Evolutionary conservation across 78 protist genomes (phyloP).

Genomic region (Anaeramoeba flamelloides): DNA sequence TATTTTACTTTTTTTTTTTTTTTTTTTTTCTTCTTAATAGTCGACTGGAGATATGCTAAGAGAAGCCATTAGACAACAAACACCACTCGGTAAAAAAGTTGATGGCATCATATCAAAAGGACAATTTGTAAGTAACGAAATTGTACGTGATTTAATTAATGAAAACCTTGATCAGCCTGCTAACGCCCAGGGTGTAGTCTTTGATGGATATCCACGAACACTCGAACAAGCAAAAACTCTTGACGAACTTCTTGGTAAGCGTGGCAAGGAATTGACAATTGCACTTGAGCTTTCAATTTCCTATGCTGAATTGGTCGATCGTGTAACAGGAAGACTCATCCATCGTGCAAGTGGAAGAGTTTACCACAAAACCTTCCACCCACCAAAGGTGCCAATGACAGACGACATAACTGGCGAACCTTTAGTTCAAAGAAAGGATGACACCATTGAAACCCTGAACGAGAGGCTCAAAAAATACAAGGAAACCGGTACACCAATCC

Average conservation of each 20-base stretch:
- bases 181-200: background rate
- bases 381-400: background rate
- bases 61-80: background rate
- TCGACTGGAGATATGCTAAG: background rate
- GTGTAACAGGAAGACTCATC: background rate
- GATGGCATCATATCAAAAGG: background rate
- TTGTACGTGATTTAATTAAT: background rate
- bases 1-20: too few species aligned
- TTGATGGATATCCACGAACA: background rate
- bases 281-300: background rate
- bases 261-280: background rate
- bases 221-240: background rate
- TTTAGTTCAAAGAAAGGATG: slow-evolving; percentile 1
- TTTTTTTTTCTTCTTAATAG: too few species aligned
- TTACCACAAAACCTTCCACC: background rate
- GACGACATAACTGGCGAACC: background rate
- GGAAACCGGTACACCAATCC: background rate
- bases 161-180: background rate
- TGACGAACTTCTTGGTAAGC: background rate
- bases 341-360: background rate
- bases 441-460: background rate
- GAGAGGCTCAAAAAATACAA: background rate
- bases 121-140: background rate
- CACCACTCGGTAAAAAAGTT: background rate
- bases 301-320: background rate